Percentiles rank a stretch among this genome's conserved stretches.
phyloP scores from a whole-genome alignment of 2,329 filamentous ascomycete species.

The Alternaria viburni region DNA sequence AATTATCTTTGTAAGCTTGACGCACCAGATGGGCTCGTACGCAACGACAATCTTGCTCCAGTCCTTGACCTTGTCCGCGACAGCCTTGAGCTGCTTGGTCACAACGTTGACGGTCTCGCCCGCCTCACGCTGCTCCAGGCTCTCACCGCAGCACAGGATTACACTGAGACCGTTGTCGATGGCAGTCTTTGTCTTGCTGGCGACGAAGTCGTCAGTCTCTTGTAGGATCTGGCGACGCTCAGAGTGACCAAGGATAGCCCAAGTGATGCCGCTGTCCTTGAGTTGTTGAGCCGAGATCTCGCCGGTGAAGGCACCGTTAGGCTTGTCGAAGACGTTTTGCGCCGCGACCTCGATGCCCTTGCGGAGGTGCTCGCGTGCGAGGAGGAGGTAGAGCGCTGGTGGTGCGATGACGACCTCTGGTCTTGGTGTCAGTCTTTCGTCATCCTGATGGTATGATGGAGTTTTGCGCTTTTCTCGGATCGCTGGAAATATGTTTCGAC shows the following conservation, averaged over 20 bases:
- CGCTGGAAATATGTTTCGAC: neutral
- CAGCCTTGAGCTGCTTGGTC: constrained; percentile 82
- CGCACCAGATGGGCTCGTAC: constrained; percentile 97
- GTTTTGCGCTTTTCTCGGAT: neutral
- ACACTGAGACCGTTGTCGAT: constrained; percentile 85
- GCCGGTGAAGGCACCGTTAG: constrained; percentile 94
- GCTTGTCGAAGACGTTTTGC: constrained; percentile 98
- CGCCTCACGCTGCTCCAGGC: constrained; percentile 87
- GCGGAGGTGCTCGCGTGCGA: constrained; percentile 79
- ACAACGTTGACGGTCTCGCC: constrained; percentile 85
- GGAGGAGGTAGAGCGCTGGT: constrained; percentile 86
- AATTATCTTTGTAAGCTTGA: neutral
- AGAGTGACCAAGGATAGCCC: constrained; percentile 92
- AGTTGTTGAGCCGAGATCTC: constrained; percentile 94
- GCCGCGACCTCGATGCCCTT: constrained; percentile 82
- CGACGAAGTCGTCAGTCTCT: constrained; percentile 83
- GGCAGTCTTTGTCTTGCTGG: constrained; percentile 92
- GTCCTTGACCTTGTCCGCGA: constrained; percentile 78
- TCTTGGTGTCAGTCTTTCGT: constrained; percentile 10
- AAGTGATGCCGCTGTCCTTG: constrained; percentile 84
- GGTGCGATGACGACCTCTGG: constrained; percentile 94
- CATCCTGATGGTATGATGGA: constrained; percentile 2
- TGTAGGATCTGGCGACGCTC: constrained; percentile 90
- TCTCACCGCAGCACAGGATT: constrained; percentile 98
- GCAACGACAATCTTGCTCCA: constrained; percentile 96